These are phyloP conservation scores for Bothriochloa decipiens DNA, from an alignment of 176 grass and related monocot species.

Conservation along the genomic window DNA sequence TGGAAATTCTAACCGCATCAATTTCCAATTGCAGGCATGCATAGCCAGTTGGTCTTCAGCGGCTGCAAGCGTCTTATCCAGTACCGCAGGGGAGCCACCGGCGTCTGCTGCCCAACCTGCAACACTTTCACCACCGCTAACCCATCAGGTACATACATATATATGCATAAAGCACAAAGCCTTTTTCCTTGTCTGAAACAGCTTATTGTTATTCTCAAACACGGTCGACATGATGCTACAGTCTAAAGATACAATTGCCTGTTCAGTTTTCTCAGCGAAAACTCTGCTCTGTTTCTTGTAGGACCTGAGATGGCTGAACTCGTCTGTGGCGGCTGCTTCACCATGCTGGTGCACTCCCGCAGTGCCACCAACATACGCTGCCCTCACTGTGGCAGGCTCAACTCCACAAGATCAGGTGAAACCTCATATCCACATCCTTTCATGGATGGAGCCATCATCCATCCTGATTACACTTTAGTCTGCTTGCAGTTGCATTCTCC, in stretches of 20 bases:
- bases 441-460: too few species aligned
- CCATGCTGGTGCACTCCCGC: conserved; percentile 53
- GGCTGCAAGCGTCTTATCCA: conserved; percentile 52
- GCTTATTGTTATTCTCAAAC: not conserved
- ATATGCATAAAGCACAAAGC: not conserved
- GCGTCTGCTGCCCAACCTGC: conserved; percentile 51
- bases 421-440: not conserved
- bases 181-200: not conserved
- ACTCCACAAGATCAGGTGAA: conserved; percentile 63
- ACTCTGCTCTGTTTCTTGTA: conserved; percentile 3
- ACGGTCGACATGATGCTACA: not conserved
- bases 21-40: conserved; percentile 39
- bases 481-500: not conserved
- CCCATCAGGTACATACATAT: conserved; percentile 24
- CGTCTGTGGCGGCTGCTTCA: conserved; percentile 59
- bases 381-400: conserved; percentile 42
- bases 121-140: conserved; percentile 37
- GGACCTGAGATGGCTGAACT: conserved; percentile 53
- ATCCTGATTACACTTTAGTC: too few species aligned
- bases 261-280: not conserved
- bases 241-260: not conserved
- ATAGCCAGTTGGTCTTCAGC: conserved; percentile 42
- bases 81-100: conserved; percentile 43
- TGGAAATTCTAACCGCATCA: not conserved
- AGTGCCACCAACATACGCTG: conserved; percentile 58